Percentiles rank a stretch among this genome's conserved stretches.
Evolutionary conservation across 2,329 filamentous ascomycete species (phyloP).

Genomic region (Bipolaris zeicola): DNA sequence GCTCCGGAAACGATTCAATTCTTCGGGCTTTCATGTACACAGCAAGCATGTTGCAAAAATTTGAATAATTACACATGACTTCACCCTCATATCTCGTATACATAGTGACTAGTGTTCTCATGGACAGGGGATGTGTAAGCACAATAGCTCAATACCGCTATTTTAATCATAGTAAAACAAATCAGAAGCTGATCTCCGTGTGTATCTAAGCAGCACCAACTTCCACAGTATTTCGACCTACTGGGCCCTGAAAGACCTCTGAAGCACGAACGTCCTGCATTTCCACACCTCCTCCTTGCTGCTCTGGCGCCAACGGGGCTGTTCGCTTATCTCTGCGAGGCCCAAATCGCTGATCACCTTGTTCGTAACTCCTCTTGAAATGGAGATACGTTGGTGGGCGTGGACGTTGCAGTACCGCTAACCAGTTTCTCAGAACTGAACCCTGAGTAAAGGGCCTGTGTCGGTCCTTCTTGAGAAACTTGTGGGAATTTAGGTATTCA

Average conservation of each 20-base stretch:
- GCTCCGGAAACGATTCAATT: background rate
- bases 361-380: slow-evolving; percentile 77
- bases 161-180: slow-evolving; percentile 8
- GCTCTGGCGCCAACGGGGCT: slow-evolving; percentile 55
- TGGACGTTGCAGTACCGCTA: slow-evolving; percentile 80
- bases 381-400: slow-evolving; percentile 85
- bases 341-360: slow-evolving; percentile 85
- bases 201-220: slow-evolving; percentile 18
- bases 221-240: slow-evolving; percentile 24
- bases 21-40: background rate
- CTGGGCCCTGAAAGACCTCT: slow-evolving; percentile 45
- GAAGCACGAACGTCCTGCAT: slow-evolving; percentile 62
- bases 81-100: background rate
- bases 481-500: slow-evolving; percentile 95
- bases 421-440: slow-evolving; percentile 75
- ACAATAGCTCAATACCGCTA: slow-evolving; percentile 7
- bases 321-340: slow-evolving; percentile 59
- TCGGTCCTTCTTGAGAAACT: slow-evolving; percentile 89
- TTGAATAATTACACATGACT: background rate
- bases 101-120: background rate
- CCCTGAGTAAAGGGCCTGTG: slow-evolving; percentile 89
- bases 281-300: slow-evolving; percentile 67
- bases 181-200: background rate
- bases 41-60: background rate
- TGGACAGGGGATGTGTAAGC: slow-evolving; percentile 3